Conservation (phyloP, 306 rosid species). For the Geum urbanum region DNA sequence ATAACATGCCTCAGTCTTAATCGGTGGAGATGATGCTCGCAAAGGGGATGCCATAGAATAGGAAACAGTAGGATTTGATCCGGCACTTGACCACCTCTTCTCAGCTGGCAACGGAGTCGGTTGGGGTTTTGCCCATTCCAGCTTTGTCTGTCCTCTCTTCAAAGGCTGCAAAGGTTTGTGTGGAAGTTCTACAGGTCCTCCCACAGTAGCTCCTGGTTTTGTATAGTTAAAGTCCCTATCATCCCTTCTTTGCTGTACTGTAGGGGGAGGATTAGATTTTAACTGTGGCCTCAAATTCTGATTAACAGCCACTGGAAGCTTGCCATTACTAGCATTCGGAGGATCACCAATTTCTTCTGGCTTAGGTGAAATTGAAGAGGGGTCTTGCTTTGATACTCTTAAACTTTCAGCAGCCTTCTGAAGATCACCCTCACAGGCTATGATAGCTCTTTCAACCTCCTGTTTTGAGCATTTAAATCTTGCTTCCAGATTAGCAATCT, state of each 20-base stretch:
- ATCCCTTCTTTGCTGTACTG: conserved; percentile 58
- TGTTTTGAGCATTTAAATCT: conserved; percentile 69
- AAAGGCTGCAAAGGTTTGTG: conserved; percentile 59
- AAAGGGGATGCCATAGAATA: conserved; percentile 60
- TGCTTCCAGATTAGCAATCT: conserved; percentile 61
- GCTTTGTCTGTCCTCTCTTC: conserved; percentile 62
- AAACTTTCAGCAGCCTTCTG: conserved; percentile 74
- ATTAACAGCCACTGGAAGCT: conserved; percentile 47
- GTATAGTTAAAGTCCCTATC: conserved; percentile 82
- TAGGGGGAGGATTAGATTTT: conserved; percentile 40
- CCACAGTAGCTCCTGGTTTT: conserved; percentile 46
- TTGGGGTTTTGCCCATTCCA: conserved; percentile 77
- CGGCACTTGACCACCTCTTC: conserved; percentile 65
- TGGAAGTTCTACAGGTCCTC: conserved; percentile 54
- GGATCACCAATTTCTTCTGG: conserved; percentile 84
- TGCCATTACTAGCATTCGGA: conserved; percentile 48
- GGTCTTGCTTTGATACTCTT: conserved; percentile 57
- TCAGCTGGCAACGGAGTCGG: conserved; percentile 47
- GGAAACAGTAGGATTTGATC: conserved; percentile 57
- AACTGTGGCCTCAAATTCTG: conserved; percentile 53
- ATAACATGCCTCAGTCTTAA: conserved; percentile 63
- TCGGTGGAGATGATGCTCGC: conserved; percentile 49
- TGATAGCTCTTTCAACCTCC: conserved; percentile 92
- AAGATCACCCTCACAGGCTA: conserved; percentile 83
- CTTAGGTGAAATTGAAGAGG: conserved; percentile 54